A percentile compares a stretch with the other conserved stretches of the same genome.
Evolutionary conservation across 2,329 filamentous ascomycete genomes (phyloP).

Genomic region (Trichoderma sp.): DNA sequence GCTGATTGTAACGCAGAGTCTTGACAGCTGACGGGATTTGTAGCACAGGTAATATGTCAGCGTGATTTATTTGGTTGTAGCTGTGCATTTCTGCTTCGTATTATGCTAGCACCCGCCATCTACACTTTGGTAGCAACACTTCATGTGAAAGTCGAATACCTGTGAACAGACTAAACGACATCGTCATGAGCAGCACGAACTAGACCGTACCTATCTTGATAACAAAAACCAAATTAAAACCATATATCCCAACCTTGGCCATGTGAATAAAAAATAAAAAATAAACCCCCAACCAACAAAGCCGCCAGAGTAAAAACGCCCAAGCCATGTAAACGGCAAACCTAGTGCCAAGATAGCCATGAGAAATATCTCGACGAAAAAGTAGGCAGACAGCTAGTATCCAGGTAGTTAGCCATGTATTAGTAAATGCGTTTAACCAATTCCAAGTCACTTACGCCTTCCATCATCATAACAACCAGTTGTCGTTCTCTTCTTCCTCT

Average conservation of each 20-base stretch:
- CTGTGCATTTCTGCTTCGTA: neutral
- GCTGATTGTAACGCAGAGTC: neutral
- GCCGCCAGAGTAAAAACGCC: neutral
- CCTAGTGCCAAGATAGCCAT: neutral
- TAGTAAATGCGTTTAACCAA: neutral
- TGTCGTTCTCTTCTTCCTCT: neutral
- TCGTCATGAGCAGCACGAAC: neutral
- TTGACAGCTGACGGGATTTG: neutral
- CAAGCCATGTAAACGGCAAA: neutral
- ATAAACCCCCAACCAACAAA: neutral
- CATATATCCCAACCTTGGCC: neutral
- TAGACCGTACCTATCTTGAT: neutral
- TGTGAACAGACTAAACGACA: neutral
- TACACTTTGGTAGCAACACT: neutral
- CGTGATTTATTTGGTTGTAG: neutral
- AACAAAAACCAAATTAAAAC: neutral
- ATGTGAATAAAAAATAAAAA: neutral
- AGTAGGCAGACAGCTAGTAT: neutral
- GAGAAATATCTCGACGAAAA: neutral
- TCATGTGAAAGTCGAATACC: neutral
- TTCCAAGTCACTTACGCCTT: neutral
- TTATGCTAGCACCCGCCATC: neutral
- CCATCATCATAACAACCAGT: neutral
- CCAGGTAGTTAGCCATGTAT: neutral
- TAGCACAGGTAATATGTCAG: neutral